Conservation (phyloP, 2,329 filamentous ascomycete species). For the Arthroderma sp. region DNA sequence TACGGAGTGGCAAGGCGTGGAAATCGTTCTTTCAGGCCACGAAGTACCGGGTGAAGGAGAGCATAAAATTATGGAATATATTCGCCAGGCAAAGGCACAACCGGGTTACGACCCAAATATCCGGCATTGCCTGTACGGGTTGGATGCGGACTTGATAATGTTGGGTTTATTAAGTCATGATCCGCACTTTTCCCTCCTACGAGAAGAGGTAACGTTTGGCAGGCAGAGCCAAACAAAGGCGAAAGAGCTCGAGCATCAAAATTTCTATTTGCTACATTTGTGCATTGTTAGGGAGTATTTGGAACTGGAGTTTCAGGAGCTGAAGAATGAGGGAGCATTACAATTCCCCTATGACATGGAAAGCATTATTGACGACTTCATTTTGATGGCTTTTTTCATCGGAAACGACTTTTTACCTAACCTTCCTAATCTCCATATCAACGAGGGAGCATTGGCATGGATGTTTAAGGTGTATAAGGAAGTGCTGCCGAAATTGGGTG, state of each 20-base stretch:
- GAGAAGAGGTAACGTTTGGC: constrained; percentile 96
- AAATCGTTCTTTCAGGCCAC: constrained; percentile 91
- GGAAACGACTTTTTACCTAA: constrained; percentile 99
- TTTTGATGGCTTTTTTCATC: constrained; percentile 98
- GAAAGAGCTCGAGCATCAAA: constrained; percentile 95
- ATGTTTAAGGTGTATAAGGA: constrained; percentile 98
- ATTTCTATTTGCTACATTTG: constrained; percentile 93
- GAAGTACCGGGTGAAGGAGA: constrained; percentile 97
- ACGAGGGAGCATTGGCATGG: constrained; percentile 87
- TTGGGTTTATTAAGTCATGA: constrained; percentile 92
- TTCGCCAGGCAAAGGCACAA: constrained; percentile 91
- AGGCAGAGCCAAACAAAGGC: constrained; percentile 75
- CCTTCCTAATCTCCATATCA: constrained; percentile 90
- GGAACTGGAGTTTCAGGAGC: constrained; percentile 89
- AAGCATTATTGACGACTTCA: constrained; percentile 95
- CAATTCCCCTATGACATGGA: constrained; percentile 83
- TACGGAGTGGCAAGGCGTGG: constrained; percentile 91
- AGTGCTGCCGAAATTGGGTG: constrained; percentile 71
- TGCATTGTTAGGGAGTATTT: constrained; percentile 96
- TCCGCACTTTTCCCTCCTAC: constrained; percentile 90
- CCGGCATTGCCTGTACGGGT: constrained; percentile 89
- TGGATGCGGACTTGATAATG: constrained; percentile 98
- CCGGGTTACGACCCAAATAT: constrained; percentile 84
- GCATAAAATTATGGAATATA: constrained; percentile 99
- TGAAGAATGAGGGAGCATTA: constrained; percentile 60